These are phyloP conservation scores for Vitis hybrid DNA, from an alignment of 177 flowering plant genomes.

Conservation along the genomic window DNA sequence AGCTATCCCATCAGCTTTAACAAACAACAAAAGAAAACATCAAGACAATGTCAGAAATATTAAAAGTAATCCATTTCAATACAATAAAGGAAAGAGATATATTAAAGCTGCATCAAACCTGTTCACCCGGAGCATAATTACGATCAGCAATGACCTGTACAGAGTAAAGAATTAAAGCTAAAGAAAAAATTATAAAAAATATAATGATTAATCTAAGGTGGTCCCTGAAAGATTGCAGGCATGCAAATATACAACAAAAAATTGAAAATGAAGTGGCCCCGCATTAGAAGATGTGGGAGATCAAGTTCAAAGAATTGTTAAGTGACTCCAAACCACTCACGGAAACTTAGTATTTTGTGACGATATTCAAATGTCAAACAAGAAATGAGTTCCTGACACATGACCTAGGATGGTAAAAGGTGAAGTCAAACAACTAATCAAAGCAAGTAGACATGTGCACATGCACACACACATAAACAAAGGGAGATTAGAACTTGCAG, in stretches of 20 bases:
- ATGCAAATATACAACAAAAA: neutral
- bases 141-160: constrained; percentile 81
- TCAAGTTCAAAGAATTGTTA: too few species aligned
- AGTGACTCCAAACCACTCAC: too few species aligned
- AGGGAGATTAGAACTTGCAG: too few species aligned
- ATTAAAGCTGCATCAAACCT: constrained; percentile 41
- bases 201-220: neutral
- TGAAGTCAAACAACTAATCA: too few species aligned
- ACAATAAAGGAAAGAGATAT: neutral
- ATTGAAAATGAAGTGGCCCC: too few species aligned
- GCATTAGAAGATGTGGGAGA: too few species aligned
- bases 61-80: neutral
- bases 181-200: neutral
- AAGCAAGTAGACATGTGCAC: too few species aligned
- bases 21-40: neutral
- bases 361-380: too few species aligned
- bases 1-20: neutral
- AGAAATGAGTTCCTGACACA: too few species aligned
- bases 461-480: too few species aligned
- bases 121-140: constrained; percentile 65
- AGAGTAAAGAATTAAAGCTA: neutral
- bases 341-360: too few species aligned
- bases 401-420: too few species aligned
- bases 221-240: neutral
- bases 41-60: neutral